Evolutionary conservation across 495 filamentous ascomycete species (phyloP).

Genomic region (Oidiodendron maius): DNA sequence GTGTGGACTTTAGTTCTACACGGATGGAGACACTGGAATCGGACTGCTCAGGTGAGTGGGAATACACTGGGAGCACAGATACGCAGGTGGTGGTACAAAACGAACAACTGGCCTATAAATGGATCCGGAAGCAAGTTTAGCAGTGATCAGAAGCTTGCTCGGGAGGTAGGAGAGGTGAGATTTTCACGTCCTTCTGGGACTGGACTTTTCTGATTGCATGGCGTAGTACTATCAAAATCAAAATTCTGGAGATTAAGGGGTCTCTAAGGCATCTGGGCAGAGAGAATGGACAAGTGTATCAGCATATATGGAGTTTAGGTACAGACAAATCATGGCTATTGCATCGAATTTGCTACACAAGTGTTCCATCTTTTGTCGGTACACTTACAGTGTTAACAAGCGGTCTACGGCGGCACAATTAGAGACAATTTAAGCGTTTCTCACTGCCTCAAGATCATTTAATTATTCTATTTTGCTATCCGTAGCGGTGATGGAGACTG

Average conservation of each 20-base stretch:
- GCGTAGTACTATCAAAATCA: constrained; percentile 21
- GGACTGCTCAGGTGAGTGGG: constrained; percentile 61
- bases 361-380: no score
- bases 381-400: no score
- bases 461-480: no score
- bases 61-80: constrained; percentile 62
- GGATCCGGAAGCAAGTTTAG: constrained; percentile 4
- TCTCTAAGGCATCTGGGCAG: not conserved
- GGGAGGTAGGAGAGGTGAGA: constrained; percentile 20
- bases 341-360: no score
- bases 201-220: constrained; percentile 15
- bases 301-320: not conserved
- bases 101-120: constrained; percentile 78
- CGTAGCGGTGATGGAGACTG: no score
- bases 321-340: no score
- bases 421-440: no score
- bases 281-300: not conserved
- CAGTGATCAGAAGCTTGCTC: constrained; percentile 14
- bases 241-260: constrained; percentile 12
- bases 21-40: constrained; percentile 84
- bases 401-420: no score
- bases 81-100: constrained; percentile 84
- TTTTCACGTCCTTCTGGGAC: constrained; percentile 2
- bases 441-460: no score
- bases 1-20: constrained; percentile 73